These are phyloP conservation scores for Heliamphora pulchella DNA, from an alignment of 179 eudicot genomes.

Conservation along the genomic window DNA sequence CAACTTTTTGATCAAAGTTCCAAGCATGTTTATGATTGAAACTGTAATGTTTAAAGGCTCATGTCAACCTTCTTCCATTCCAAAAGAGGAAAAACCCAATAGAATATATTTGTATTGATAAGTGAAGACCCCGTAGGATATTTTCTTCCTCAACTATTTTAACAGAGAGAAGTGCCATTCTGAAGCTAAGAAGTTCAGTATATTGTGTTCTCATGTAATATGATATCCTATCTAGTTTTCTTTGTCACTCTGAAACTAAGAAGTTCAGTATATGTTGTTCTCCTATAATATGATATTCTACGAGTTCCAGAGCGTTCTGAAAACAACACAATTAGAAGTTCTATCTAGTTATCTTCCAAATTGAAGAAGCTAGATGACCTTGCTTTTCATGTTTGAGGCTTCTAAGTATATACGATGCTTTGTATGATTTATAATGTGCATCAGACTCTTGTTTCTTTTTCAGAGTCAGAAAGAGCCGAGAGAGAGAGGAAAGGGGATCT, in stretches of 20 bases:
- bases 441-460: constrained; percentile 16
- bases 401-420: background rate
- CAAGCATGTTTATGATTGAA: background rate
- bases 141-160: background rate
- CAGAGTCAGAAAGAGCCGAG: constrained; percentile 88
- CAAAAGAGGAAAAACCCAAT: background rate
- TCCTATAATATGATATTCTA: background rate
- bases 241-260: background rate
- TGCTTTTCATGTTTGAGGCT: constrained; percentile 1
- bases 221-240: background rate
- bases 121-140: background rate
- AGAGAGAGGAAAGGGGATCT: constrained; percentile 99
- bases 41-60: background rate
- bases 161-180: background rate
- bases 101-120: background rate
- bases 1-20: constrained; percentile 13
- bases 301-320: constrained; percentile 5
- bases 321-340: background rate
- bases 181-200: background rate
- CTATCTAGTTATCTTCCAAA: constrained; percentile 5
- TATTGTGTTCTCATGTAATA: background rate
- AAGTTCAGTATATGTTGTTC: background rate
- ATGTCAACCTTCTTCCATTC: background rate
- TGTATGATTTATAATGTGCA: background rate
- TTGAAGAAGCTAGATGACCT: constrained; percentile 9